Conservation (phyloP, 2,329 filamentous ascomycete genomes). For the Phialophora chinensis region DNA sequence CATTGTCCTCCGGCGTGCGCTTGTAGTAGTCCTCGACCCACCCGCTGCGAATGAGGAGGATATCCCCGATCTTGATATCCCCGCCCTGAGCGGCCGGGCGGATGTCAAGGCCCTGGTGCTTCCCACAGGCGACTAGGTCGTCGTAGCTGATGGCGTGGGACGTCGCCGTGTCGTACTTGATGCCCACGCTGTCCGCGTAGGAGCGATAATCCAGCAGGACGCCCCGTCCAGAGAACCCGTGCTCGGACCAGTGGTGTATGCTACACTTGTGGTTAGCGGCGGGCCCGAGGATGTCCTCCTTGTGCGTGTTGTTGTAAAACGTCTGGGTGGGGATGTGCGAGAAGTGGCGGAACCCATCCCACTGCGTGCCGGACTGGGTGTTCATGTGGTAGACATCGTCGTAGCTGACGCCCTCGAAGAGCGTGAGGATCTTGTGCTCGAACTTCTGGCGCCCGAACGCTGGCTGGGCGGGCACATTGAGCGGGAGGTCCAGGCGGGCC, state of each 20-base stretch:
- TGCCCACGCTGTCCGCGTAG: slow-evolving; percentile 59
- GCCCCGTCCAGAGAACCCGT: slow-evolving; percentile 52
- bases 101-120: slow-evolving; percentile 67
- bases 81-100: slow-evolving; percentile 60
- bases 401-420: slow-evolving; percentile 47
- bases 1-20: slow-evolving; percentile 47
- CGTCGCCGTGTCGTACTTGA: slow-evolving; percentile 59
- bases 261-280: slow-evolving; percentile 48
- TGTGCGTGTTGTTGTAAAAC: slow-evolving; percentile 52
- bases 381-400: slow-evolving; percentile 57
- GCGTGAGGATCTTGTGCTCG: slow-evolving; percentile 59
- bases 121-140: slow-evolving; percentile 65
- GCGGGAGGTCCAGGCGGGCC: slow-evolving; percentile 61
- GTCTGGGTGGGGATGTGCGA: slow-evolving; percentile 46
- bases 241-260: slow-evolving; percentile 51
- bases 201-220: slow-evolving; percentile 51
- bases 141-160: slow-evolving; percentile 60
- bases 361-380: slow-evolving; percentile 57
- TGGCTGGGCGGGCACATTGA: slow-evolving; percentile 59
- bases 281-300: slow-evolving; percentile 45
- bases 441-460: slow-evolving; percentile 61
- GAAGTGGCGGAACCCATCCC: slow-evolving; percentile 59
- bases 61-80: slow-evolving; percentile 65
- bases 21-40: slow-evolving; percentile 64
- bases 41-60: slow-evolving; percentile 70